phyloP scores from a whole-genome alignment of 2,329 filamentous ascomycete species.

The Pezicula radicicola region DNA sequence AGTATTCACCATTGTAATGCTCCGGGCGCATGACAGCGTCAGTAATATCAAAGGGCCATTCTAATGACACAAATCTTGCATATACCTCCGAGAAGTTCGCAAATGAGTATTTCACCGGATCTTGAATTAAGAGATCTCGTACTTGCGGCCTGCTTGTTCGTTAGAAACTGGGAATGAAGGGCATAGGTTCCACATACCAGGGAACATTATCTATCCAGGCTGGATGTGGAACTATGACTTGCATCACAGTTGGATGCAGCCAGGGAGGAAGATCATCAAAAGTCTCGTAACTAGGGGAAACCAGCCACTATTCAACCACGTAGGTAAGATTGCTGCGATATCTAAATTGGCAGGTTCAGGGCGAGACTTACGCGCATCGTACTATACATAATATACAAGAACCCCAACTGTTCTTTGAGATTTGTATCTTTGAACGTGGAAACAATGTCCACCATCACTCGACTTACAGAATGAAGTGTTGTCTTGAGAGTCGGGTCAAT shows the following conservation, averaged over 20 bases:
- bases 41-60: constrained; percentile 1
- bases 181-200: not conserved
- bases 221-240: constrained; percentile 3
- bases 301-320: not conserved
- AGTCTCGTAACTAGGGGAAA: not conserved
- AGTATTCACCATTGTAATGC: not conserved
- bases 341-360: not conserved
- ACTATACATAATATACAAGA: constrained; percentile 3
- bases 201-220: constrained; percentile 8
- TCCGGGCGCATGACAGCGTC: constrained; percentile 1
- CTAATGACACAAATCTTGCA: not conserved
- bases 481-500: not conserved
- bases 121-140: constrained; percentile 5
- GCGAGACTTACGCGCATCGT: not conserved
- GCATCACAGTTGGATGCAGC: constrained; percentile 3
- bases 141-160: not conserved
- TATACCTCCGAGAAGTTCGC: constrained; percentile 4
- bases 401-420: constrained; percentile 2
- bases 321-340: not conserved
- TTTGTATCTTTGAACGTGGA: constrained; percentile 3
- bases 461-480: not conserved
- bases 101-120: constrained; percentile 6
- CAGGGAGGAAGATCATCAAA: constrained; percentile 2
- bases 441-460: constrained; percentile 5
- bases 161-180: not conserved